Evolutionary conservation across 2,329 filamentous ascomycete species (phyloP), one percentile per base, ranked within the genome.

Genomic region (Rutstroemia sydowiana): DNA sequence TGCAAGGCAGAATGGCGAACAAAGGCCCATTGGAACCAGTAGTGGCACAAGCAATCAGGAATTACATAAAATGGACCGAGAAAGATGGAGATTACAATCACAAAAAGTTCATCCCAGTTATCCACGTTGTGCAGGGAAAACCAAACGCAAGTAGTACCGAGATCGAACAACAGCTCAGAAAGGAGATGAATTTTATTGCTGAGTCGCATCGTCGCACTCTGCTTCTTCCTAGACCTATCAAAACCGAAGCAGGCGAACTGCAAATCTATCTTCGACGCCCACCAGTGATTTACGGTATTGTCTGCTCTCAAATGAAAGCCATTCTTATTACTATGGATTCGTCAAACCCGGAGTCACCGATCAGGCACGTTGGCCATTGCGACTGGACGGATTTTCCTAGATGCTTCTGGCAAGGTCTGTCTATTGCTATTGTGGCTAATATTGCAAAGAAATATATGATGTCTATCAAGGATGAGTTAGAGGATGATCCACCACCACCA

Each of bases 401-500:
- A 53, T 62, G 63, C 52, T 65, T 66, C 11, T 69, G 66, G 66
- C 65, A 67, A 52, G 66, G 62, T 7, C 56, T 69, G 45, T 64
- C 63, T 9, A 55, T 69, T 49, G 63, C 65, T 18, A 64, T 66
- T 30, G 48, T 66, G 20, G 53, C 63, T 28, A 61, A 61, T 32
- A 53, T 59, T 26, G 63, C 64, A 2, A 55, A 66, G 31, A 65
- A 66, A 31, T 65, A 66, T 31, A 56, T 63, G 16, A 61, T 65
- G 58, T 57, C 61, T 2, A 61, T 63, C 18, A 61, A 57, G 50
- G 60, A 64, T 52, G 57, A 61, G 45, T 42, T 65, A 8, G 61
- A 63, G 44, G 47, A 52, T 30, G 60, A 63, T 32, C n/a, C n/a
- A n/a, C 53, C 58, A 16, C 43, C 46, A 9, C 48, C 48, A 3